A percentile compares a stretch with the other conserved stretches of the same genome.
phyloP scores from a whole-genome alignment of 257 asterid genomes.

The Solanum tarapatanum region DNA sequence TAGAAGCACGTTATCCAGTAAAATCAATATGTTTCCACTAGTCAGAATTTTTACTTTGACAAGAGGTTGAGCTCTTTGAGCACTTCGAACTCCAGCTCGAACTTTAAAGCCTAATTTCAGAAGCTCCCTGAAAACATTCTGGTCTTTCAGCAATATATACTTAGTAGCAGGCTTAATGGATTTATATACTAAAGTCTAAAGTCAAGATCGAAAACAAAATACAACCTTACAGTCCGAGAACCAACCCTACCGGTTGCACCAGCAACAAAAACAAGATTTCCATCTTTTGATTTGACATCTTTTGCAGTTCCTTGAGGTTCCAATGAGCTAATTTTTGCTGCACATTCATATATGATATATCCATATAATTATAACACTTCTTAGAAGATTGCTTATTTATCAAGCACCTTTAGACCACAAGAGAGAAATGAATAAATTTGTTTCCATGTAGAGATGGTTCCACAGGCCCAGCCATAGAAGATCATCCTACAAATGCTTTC shows the following conservation, averaged over 20 bases:
- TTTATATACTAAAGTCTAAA: neutral
- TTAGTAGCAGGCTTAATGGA: neutral
- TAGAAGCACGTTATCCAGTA: neutral
- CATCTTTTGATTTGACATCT: slow-evolving; percentile 35
- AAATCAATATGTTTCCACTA: neutral
- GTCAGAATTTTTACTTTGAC: slow-evolving; percentile 43
- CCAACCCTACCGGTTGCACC: slow-evolving; percentile 98
- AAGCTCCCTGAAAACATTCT: slow-evolving; percentile 65
- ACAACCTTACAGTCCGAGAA: slow-evolving; percentile 83
- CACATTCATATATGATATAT: slow-evolving; percentile 18
- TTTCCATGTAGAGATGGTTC: neutral
- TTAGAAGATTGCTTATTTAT: neutral
- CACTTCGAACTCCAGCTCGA: slow-evolving; percentile 84
- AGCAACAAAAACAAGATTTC: slow-evolving; percentile 72
- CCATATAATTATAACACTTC: neutral
- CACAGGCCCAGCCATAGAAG: neutral
- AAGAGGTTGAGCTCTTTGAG: slow-evolving; percentile 74
- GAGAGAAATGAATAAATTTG: neutral
- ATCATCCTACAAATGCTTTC: neutral
- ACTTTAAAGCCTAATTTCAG: slow-evolving; percentile 67
- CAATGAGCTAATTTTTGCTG: slow-evolving; percentile 29
- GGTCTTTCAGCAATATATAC: slow-evolving; percentile 4
- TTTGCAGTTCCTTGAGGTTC: slow-evolving; percentile 35
- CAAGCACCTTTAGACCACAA: neutral
- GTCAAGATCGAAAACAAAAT: neutral